Conservation (phyloP, 225 moss, liverwort and hornwort genomes). For the Polytrichum commune region DNA sequence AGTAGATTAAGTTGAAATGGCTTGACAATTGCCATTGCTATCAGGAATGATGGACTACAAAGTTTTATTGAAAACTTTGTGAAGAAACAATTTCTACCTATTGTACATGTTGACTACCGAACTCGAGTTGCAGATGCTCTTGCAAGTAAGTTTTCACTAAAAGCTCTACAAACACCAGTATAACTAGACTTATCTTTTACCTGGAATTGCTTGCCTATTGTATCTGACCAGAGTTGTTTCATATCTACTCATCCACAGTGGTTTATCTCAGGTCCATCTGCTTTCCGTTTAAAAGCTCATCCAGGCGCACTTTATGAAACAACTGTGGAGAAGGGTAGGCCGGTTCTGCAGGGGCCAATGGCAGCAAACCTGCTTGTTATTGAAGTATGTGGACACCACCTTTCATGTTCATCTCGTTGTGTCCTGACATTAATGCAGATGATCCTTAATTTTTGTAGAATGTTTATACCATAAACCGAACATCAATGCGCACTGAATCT, state of each 20-base stretch:
- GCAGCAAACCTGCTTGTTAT: slow-evolving; percentile 82
- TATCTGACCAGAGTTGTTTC: not conserved
- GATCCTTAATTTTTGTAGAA: too few species aligned
- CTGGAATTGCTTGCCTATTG: slow-evolving; percentile 1
- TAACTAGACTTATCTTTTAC: slow-evolving; percentile 4
- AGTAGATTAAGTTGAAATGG: not conserved
- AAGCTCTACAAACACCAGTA: not conserved
- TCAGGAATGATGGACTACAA: slow-evolving; percentile 91
- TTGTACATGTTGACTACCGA: slow-evolving; percentile 85
- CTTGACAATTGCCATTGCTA: not conserved
- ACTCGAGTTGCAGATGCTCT: slow-evolving; percentile 92
- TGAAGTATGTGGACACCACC: slow-evolving; percentile 45
- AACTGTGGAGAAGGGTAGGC: slow-evolving; percentile 70
- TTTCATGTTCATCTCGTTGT: not conserved
- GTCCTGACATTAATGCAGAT: not conserved
- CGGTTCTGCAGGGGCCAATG: slow-evolving; percentile 77
- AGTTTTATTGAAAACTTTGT: slow-evolving; percentile 84
- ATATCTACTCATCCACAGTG: slow-evolving; percentile 11
- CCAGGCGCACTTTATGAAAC: slow-evolving; percentile 68
- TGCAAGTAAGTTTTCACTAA: slow-evolving; percentile 57
- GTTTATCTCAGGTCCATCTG: slow-evolving; percentile 62
- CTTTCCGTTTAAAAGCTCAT: slow-evolving; percentile 82
- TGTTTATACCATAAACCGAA: too few species aligned
- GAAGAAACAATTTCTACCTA: slow-evolving; percentile 88
- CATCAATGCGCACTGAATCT: too few species aligned